Base-by-base conservation (phyloP, 2,329 filamentous ascomycete species). In the Zopfia rhizophila region DNA sequence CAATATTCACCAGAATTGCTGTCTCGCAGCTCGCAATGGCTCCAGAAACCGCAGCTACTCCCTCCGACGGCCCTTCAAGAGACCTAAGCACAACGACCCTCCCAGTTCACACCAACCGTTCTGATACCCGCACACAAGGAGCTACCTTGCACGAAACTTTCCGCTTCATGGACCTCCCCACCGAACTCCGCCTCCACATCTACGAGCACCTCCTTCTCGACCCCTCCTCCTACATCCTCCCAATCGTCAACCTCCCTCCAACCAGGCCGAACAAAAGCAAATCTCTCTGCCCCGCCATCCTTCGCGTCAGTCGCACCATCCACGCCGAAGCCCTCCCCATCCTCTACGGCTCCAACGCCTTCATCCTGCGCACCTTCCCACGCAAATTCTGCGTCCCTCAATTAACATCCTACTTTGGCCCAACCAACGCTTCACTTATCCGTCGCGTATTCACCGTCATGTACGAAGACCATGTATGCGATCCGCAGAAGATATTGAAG, bases 121-220 rank as follows among this genome's bases (percentile, higher is more conserved):
- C n/a, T n/a, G n/a, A n/a, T n/a, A n/a, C n/a, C n/a, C n/a, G n/a
- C n/a, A n/a, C n/a, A n/a, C n/a, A n/a, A n/a, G n/a, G n/a, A n/a
- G n/a, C n/a, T n/a, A n/a, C n/a, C n/a, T n/a, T n/a, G n/a, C n/a
- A 27, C 36, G 18, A 39, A 39, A 19, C 24, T 19, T 49, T 38
- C 23, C 32, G 11, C 13, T 51, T 51, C 37, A 13, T 42, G 10
- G 17, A 27, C 25, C 48, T 51, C 24, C 48, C 48, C 32, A 27
- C 43, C 22, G 48, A 51, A 37, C 38, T 51, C 4, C 48, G 43
- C 12, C 17, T 47, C 11, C 37, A 43, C 16, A 36, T 51, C 29
- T 51, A 51, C 38, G 29, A 30, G 17, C 8, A 27, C 19, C 38
- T 43, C 28, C 43, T 47, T 27, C 3, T 51, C 18, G 43, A 51